phyloP scores from a whole-genome alignment of 768 basidiomycete species.

The Suillus weaverae region DNA sequence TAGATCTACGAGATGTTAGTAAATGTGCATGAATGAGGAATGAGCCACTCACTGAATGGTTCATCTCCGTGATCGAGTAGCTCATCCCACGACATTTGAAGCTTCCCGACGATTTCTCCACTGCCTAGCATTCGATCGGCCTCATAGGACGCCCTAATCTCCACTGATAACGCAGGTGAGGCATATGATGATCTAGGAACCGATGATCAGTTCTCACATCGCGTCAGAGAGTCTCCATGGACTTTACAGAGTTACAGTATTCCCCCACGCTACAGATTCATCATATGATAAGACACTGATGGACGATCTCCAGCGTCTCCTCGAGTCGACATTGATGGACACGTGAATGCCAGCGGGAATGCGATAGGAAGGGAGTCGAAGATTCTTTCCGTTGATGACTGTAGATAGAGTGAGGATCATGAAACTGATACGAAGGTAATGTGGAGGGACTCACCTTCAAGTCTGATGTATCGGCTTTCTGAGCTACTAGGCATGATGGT shows the following conservation, averaged over 20 bases:
- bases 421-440: neutral
- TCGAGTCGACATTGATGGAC: neutral
- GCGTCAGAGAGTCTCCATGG: neutral
- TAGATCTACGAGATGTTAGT: too few relatives aligned
- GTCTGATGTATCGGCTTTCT: neutral
- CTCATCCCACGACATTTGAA: too few relatives aligned
- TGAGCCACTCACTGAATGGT: too few relatives aligned
- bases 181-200: neutral
- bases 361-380: neutral
- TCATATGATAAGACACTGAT: neutral
- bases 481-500: neutral
- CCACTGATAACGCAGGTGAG: neutral
- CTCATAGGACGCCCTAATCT: too few relatives aligned
- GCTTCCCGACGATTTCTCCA: too few relatives aligned
- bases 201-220: neutral
- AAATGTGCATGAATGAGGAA: too few relatives aligned
- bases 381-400: neutral
- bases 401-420: neutral
- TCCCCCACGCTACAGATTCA: neutral
- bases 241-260: neutral
- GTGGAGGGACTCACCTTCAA: neutral
- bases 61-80: too few relatives aligned
- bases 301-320: neutral
- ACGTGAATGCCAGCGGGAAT: neutral
- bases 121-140: too few relatives aligned